Evolutionary conservation across 1,284 basidiomycete genomes (phyloP).

Genomic region (Ceratobasidium sp.): DNA sequence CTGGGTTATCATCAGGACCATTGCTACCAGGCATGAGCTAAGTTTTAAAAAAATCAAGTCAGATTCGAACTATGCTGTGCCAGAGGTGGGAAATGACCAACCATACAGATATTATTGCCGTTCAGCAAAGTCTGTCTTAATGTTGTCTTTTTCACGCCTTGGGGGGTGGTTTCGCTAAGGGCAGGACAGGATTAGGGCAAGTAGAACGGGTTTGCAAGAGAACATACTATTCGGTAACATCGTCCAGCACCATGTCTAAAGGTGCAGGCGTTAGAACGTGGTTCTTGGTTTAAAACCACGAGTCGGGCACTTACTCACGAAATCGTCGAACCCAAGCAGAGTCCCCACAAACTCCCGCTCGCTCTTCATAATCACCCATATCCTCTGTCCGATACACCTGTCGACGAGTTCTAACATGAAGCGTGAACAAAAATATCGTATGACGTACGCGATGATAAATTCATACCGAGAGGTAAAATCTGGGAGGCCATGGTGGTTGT

Average conservation of each 20-base stretch:
- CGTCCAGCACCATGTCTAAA: constrained; percentile 96
- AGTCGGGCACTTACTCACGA: constrained; percentile 86
- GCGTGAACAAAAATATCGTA: constrained; percentile 54
- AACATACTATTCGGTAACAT: constrained; percentile 94
- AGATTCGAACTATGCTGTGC: neutral
- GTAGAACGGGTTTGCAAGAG: constrained; percentile 33
- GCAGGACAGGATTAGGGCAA: constrained; percentile 35
- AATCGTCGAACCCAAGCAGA: constrained; percentile 96
- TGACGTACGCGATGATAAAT: neutral
- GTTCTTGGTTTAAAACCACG: neutral
- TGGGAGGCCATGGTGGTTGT: constrained; percentile 67
- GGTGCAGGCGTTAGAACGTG: neutral
- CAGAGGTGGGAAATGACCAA: constrained; percentile 58
- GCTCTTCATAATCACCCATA: constrained; percentile 97
- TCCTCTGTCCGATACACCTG: constrained; percentile 91
- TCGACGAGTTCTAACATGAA: constrained; percentile 82
- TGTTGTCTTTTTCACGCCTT: constrained; percentile 84
- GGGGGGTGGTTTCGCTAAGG: constrained; percentile 86
- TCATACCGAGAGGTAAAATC: constrained; percentile 65
- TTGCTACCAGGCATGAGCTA: constrained; percentile 44
- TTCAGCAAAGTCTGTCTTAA: constrained; percentile 94
- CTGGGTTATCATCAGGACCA: constrained; percentile 32
- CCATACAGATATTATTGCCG: constrained; percentile 99
- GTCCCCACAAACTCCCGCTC: constrained; percentile 97
- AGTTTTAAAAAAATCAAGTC: neutral